phyloP scores from a whole-genome alignment of 2,329 filamentous ascomycete species.

The Rhinocladiella similis region DNA sequence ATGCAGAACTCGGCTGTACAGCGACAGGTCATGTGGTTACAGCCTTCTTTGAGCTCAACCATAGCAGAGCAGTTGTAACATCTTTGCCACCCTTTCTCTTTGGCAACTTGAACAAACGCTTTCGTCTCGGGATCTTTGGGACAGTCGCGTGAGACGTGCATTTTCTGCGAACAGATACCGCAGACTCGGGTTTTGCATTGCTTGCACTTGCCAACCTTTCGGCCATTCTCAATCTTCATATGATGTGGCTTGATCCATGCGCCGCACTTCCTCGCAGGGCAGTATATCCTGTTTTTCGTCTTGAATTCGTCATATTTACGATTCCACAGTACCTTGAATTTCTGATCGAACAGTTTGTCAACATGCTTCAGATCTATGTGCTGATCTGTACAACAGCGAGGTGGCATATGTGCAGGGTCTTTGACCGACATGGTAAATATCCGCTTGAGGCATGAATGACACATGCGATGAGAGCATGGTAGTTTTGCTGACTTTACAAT shows the following conservation, averaged over 20 bases:
- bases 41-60: constrained; percentile 79
- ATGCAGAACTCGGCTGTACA: constrained; percentile 87
- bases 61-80: constrained; percentile 76
- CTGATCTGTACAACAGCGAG: constrained; percentile 72
- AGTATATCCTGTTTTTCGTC: constrained; percentile 74
- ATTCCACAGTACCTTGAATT: constrained; percentile 80
- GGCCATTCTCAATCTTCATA: constrained; percentile 59
- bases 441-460: constrained; percentile 71
- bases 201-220: constrained; percentile 68
- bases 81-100: constrained; percentile 72
- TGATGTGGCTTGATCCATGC: constrained; percentile 76
- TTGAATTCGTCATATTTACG: constrained; percentile 75
- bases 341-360: constrained; percentile 68
- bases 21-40: constrained; percentile 85
- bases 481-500: constrained; percentile 67
- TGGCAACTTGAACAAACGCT: constrained; percentile 60
- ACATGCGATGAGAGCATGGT: constrained; percentile 79
- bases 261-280: constrained; percentile 70
- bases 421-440: constrained; percentile 74
- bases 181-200: constrained; percentile 75
- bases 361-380: constrained; percentile 76
- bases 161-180: constrained; percentile 69
- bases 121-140: constrained; percentile 52
- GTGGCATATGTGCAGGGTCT: constrained; percentile 81
- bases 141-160: constrained; percentile 70